These are phyloP conservation scores for Penicillium chermesinum DNA, from an alignment of 495 filamentous ascomycete species.

Conservation along the genomic window DNA sequence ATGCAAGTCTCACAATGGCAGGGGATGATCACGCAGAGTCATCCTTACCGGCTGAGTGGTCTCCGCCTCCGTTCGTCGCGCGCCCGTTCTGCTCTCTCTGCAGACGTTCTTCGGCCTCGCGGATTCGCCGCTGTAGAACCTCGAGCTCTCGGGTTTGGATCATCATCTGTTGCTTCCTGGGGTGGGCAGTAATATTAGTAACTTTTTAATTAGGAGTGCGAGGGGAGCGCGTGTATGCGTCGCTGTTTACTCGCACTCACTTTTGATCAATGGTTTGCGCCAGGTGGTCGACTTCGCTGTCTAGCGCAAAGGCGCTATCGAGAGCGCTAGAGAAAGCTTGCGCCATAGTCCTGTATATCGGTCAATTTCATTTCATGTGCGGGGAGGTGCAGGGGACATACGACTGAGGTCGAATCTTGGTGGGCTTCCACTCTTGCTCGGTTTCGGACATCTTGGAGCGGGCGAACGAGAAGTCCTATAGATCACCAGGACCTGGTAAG, in stretches of 20 bases:
- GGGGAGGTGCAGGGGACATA: slow-evolving; percentile 41
- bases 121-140: slow-evolving; percentile 74
- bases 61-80: slow-evolving; percentile 8
- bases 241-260: slow-evolving; percentile 46
- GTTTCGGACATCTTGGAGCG: slow-evolving; percentile 51
- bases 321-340: slow-evolving; percentile 80
- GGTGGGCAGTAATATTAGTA: too few relatives aligned
- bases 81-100: slow-evolving; percentile 37
- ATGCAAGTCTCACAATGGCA: slow-evolving; percentile 1
- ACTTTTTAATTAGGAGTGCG: too few relatives aligned
- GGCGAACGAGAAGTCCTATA: slow-evolving; percentile 8
- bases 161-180: slow-evolving; percentile 63
- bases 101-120: slow-evolving; percentile 77
- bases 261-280: slow-evolving; percentile 76
- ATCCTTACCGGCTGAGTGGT: slow-evolving; percentile 24
- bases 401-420: slow-evolving; percentile 75
- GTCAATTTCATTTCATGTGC: slow-evolving; percentile 20
- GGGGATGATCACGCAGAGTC: slow-evolving; percentile 13
- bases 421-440: slow-evolving; percentile 74
- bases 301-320: slow-evolving; percentile 82
- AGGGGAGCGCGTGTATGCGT: not conserved
- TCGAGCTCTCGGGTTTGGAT: slow-evolving; percentile 76
- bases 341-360: slow-evolving; percentile 66
- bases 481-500: not conserved
- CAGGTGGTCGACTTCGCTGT: slow-evolving; percentile 72